phyloP scores from a whole-genome alignment of 805 yeast genomes.

The Myxozyma lipomycoides region DNA sequence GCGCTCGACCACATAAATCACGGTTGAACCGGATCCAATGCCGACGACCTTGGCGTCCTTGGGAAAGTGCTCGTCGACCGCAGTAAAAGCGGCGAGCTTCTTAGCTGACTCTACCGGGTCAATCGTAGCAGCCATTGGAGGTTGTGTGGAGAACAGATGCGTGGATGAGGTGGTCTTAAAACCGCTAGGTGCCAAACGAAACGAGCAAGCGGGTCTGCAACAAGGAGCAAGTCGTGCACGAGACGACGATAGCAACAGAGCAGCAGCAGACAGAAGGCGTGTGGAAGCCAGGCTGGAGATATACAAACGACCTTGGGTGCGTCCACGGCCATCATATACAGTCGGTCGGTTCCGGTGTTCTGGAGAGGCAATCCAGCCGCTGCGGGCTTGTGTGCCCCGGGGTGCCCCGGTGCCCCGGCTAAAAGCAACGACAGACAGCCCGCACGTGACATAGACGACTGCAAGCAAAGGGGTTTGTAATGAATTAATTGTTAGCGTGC shows the following conservation, averaged over 20 bases:
- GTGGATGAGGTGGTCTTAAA: no score
- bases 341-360: no score
- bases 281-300: not conserved
- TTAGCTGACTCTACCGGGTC: conserved; percentile 73
- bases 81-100: conserved; percentile 81
- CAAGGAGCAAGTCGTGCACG: not conserved
- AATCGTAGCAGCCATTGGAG: not conserved
- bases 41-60: conserved; percentile 71
- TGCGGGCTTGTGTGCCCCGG: no score
- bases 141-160: no score
- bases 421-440: no score
- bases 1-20: conserved; percentile 93
- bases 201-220: not conserved
- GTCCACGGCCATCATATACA: no score
- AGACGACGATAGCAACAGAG: not conserved
- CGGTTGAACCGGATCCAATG: conserved; percentile 96
- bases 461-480: no score
- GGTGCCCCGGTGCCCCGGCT: no score
- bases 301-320: no score
- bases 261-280: not conserved
- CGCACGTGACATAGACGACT: no score
- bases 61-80: conserved; percentile 84
- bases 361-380: no score
- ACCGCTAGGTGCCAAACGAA: not conserved
- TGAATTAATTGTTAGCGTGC: no score